Evolutionary conservation across 2,329 filamentous ascomycete species (phyloP), one percentile per base, ranked within the genome.

Genomic region (Fusarium sp.): DNA sequence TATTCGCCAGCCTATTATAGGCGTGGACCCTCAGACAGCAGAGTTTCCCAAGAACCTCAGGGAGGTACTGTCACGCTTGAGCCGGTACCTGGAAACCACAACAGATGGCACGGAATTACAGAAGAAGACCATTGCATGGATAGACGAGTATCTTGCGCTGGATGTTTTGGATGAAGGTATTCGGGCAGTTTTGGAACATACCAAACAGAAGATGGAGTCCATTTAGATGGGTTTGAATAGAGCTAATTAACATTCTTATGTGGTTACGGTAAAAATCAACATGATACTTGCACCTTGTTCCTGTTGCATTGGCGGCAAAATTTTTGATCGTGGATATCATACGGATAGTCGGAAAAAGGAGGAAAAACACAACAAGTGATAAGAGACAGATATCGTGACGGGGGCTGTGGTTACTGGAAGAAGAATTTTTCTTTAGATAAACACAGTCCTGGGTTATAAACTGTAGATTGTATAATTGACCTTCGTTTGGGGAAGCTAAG

Each of bases 1-100:
- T 77, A 90, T 96, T 75, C 91, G 89, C 77, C 88, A 92, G 76
- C 90, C 93, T 9, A 85, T 97, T 6, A 84, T 93, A 56, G 92
- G 91, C 26, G 82, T 95, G 22, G 87, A 88, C 32, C 81, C 88
- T 10, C 84, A 86, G 39, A 92, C 92, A 6, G 86, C 91, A 13
- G 89, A 91, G 8, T 98, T 97, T 82, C 93, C 95, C 12, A 85
- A 87, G 47, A 92, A 91, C 54, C 83, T 98, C 69, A 89, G 90
- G 56, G 86, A 89, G 66, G 88, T 91, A 13, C 85, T 98, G 59
- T 85, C 87, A 4, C 85, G 87, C 51, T 81, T 98, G 70, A 91
- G 88, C 77, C 85, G 81, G 28, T 84, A 84, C 9, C 66, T 88
- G 62, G 82, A 83, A 36, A 82, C 79, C 18, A 87, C 85, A 6